phyloP scores from a whole-genome alignment of 495 filamentous ascomycete species.

The Penicillium cosmopolitanum region DNA sequence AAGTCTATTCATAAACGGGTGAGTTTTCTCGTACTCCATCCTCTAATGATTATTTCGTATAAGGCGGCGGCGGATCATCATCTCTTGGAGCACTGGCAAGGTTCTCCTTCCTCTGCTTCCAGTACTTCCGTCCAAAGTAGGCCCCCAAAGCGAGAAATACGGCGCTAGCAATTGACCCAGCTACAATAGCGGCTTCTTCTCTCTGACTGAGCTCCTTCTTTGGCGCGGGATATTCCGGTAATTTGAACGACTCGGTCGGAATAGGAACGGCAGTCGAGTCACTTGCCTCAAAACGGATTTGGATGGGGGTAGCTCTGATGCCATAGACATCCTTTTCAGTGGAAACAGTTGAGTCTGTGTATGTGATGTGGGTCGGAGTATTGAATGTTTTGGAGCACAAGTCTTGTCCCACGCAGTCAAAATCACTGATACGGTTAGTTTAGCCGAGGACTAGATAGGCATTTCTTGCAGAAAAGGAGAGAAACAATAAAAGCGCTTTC shows the following conservation, averaged over 20 bases:
- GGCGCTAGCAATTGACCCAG: constrained; percentile 5
- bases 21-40: no score
- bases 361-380: constrained; percentile 9
- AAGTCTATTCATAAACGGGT: no score
- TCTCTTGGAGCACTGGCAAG: no score
- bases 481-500: no score
- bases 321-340: constrained; percentile 5
- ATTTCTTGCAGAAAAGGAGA: no score
- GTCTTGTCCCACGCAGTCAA: constrained; percentile 10
- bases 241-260: constrained; percentile 11
- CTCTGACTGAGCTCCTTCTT: constrained; percentile 8
- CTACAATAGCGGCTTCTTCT: constrained; percentile 7
- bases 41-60: no score
- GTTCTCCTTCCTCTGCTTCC: not conserved
- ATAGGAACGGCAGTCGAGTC: constrained; percentile 22
- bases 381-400: constrained; percentile 16
- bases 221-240: not conserved
- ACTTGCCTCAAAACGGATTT: constrained; percentile 18
- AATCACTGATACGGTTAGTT: not conserved
- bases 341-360: constrained; percentile 8
- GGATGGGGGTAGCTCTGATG: constrained; percentile 17
- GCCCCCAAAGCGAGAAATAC: not conserved
- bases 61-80: no score
- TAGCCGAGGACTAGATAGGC: no score
- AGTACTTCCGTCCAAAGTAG: not conserved